Evolutionary conservation across 1,139 yeast species (phyloP).

Genomic region (Magnusiomyces magnusii): DNA sequence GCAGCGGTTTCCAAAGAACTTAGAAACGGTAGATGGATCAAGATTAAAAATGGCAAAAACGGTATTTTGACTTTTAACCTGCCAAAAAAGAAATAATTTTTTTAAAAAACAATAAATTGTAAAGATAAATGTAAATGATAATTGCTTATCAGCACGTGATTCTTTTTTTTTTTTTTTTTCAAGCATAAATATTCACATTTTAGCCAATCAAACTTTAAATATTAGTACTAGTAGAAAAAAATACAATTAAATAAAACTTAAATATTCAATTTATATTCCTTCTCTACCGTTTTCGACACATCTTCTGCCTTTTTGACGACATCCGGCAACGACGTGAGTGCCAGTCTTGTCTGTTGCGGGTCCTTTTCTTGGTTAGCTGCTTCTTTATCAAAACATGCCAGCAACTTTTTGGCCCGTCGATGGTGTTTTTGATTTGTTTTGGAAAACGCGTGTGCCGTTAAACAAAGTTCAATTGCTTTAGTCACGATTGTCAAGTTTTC

Average conservation of each 20-base stretch:
- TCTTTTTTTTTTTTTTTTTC: no score
- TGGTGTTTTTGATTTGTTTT: background rate
- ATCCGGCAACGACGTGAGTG: background rate
- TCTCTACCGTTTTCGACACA: background rate
- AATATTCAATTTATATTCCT: background rate
- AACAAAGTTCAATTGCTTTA: background rate
- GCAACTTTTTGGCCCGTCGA: background rate
- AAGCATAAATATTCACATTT: no score
- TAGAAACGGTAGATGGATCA: conserved; percentile 74
- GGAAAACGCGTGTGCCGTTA: background rate
- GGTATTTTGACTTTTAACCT: conserved; percentile 20
- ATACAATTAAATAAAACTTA: background rate
- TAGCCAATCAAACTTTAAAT: no score
- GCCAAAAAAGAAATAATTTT: no score
- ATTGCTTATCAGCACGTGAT: background rate
- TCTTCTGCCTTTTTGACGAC: background rate
- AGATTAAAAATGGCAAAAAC: conserved; percentile 24
- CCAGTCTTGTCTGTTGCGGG: background rate
- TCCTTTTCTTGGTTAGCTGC: background rate
- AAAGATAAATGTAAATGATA: background rate
- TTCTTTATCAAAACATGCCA: background rate
- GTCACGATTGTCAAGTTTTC: no score
- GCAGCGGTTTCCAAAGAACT: conserved; percentile 82
- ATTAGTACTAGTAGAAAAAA: no score
- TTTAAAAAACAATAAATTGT: background rate